Conservation (phyloP, 2,329 filamentous ascomycete genomes). For the Trichoderma sp. region DNA sequence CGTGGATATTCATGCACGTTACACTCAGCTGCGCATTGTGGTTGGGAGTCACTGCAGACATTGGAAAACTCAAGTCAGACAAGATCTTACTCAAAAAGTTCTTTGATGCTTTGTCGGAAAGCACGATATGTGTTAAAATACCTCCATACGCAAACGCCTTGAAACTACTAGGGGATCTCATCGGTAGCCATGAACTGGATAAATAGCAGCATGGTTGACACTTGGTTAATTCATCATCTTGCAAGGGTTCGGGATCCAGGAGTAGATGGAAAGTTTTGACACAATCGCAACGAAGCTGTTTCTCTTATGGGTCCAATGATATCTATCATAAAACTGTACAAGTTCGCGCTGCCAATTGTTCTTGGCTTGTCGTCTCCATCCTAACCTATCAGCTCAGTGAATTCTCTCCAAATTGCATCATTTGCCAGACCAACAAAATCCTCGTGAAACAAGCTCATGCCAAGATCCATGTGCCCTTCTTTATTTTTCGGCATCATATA, state of each 20-base stretch:
- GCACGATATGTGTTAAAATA: not conserved
- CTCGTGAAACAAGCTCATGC: not conserved
- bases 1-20: not conserved
- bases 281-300: not conserved
- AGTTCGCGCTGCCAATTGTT: not conserved
- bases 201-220: not conserved
- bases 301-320: not conserved
- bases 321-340: not conserved
- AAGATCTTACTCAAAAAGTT: not conserved
- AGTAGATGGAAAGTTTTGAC: not conserved
- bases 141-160: not conserved
- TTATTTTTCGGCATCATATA: not conserved
- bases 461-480: not conserved
- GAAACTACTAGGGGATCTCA: not conserved
- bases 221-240: not conserved
- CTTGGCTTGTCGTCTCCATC: not conserved
- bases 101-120: not conserved
- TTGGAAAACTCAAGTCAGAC: not conserved
- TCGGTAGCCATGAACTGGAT: not conserved
- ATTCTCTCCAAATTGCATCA: not conserved
- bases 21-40: not conserved
- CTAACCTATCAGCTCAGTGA: not conserved
- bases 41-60: not conserved
- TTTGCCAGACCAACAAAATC: not conserved
- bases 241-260: not conserved